Evolutionary conservation across 331 rosid genomes (phyloP).

Genomic region (Stylosanthes scabra): DNA sequence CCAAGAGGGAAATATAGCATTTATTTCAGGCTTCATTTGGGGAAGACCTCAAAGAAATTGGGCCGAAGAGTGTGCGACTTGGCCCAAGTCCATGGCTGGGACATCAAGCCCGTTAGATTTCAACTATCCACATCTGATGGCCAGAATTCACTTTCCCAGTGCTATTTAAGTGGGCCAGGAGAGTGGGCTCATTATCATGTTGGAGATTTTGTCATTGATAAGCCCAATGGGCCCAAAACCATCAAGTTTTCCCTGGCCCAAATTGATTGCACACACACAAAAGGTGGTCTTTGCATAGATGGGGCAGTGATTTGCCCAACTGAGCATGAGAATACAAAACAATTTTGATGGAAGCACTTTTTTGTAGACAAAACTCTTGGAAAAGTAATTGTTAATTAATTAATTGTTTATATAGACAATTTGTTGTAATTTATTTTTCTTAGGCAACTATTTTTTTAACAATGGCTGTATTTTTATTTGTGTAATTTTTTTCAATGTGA

Average conservation of each 20-base stretch:
- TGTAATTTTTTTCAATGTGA: neutral
- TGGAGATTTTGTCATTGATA: slow-evolving; percentile 62
- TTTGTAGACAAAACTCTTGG: neutral
- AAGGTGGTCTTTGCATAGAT: slow-evolving; percentile 86
- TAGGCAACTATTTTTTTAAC: neutral
- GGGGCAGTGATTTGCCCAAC: slow-evolving; percentile 63
- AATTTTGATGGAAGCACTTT: slow-evolving; percentile 28
- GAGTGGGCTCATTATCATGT: slow-evolving; percentile 67
- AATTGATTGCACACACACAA: slow-evolving; percentile 91
- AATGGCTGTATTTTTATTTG: neutral
- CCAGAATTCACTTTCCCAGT: slow-evolving; percentile 55
- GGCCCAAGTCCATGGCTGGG: slow-evolving; percentile 90
- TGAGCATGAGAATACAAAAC: slow-evolving; percentile 34
- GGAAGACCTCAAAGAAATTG: slow-evolving; percentile 61
- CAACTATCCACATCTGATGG: slow-evolving; percentile 70
- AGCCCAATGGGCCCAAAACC: slow-evolving; percentile 42
- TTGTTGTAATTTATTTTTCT: neutral
- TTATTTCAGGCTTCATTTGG: slow-evolving; percentile 73
- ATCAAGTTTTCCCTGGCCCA: slow-evolving; percentile 80
- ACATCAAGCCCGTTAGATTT: slow-evolving; percentile 74
- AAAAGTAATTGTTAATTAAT: neutral
- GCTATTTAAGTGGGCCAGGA: slow-evolving; percentile 54
- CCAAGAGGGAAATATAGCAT: slow-evolving; percentile 67
- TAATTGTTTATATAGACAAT: neutral
- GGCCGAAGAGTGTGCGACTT: slow-evolving; percentile 58